Base-by-base conservation (phyloP, 2,329 filamentous ascomycete species). In the Beauveria brongniartii region DNA sequence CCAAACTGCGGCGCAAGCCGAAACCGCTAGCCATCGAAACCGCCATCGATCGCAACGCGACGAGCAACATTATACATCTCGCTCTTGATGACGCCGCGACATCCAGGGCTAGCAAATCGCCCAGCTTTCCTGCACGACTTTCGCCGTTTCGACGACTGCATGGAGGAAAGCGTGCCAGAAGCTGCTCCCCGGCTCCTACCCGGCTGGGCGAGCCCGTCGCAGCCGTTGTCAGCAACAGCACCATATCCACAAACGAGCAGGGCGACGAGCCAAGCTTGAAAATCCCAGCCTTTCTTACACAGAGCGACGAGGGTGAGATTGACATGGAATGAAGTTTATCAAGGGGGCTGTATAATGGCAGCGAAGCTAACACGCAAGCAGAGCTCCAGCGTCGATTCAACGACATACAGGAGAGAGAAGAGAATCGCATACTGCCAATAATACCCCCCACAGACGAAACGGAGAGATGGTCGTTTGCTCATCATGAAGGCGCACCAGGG, bases 401-500 rank as follows among this genome's bases (percentile, higher is more conserved):
- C 22, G 81, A 85, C 26, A 72, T 85, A 44, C 74, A 73, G 20
- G 82, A 80, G 80, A 75, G 75, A 48, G 82, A 85, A 68, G 77
- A 80, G 50, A 70, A 77, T 37, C 34, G 34, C 34, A 37, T 37
- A 37, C 12, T 37, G 26, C 79, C 82, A 46, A 62, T 80, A 7
- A 67, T 75, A 30, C 75, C 75, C 58, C 73, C 75, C 24, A 60
- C 69, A 10, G 70, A 58, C 48, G 64, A 69, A 24, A 62, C 68
- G 8, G 68, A 73, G 24, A n/a, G 6, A 65, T 77, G 75, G 75
- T 66, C 67, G 7, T 66, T 68, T 24, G 75, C 70, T 60, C 73
- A 72, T 61, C 74, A 75, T 55, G 62, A 66, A 12, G 71, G 75
- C 41, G 60, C 57, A 5, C 65, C 67, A 44, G 64, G 67, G 56